A percentile compares a stretch with the other conserved stretches of the same genome.
Conservation (phyloP, 371 early-diverging fungal genomes). For the Nosema muscidifuracis region DNA sequence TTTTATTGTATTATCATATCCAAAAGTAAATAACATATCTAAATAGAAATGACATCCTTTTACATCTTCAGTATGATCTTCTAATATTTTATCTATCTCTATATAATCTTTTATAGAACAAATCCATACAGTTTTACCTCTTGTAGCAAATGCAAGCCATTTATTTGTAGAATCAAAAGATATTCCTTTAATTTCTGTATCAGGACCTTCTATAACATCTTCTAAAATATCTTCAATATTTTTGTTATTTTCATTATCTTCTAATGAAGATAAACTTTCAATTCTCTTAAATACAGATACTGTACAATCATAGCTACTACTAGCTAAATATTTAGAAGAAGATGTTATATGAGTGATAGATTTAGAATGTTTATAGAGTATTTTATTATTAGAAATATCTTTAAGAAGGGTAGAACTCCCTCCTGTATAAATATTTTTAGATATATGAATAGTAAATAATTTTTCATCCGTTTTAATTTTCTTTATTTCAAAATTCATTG, state of each 20-base stretch:
- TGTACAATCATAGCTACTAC: conserved; percentile 48
- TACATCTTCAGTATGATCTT: conserved; percentile 60
- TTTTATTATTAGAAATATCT: conserved; percentile 7
- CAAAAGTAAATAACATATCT: conserved; percentile 48
- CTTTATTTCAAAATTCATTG: conserved; percentile 9
- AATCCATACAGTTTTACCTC: conserved; percentile 58
- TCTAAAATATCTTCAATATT: conserved; percentile 14
- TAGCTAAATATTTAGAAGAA: conserved; percentile 5
- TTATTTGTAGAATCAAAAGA: conserved; percentile 20
- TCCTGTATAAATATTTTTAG: conserved; percentile 27
- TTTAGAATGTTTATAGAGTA: conserved; percentile 24
- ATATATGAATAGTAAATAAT: conserved; percentile 19
- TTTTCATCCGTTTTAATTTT: conserved; percentile 15
- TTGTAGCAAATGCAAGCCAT: conserved; percentile 46
- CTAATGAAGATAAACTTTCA: too few relatives aligned
- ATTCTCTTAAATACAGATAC: conserved; percentile 32
- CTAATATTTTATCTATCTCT: conserved; percentile 56
- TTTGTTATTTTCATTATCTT: too few relatives aligned
- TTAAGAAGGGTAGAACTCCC: conserved; percentile 14
- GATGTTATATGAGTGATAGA: conserved; percentile 34
- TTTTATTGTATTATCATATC: conserved; percentile 58
- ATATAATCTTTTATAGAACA: conserved; percentile 16
- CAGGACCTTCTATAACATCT: conserved; percentile 61
- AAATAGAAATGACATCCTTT: conserved; percentile 51
- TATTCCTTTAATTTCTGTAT: conserved; percentile 59